Conservation (phyloP, 176 grass and related monocot genomes). For the bread wheat (Triticum aestivum) region IWGSC_CS_RefSeq_v2.1 NC_057803.1:28584554-28585053, state of each 20-base stretch:
- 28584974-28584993: not conserved
- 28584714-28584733: slow-evolving; percentile 17
- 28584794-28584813: too few relatives aligned
- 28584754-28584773: not conserved
- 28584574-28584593: too few relatives aligned
- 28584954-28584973: not conserved
- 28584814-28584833: too few relatives aligned
- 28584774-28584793: not conserved
- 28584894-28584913: slow-evolving; percentile 24
- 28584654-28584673: not conserved
- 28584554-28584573: too few relatives aligned
- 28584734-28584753: slow-evolving; percentile 15
- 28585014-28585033: not conserved
- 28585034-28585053: too few relatives aligned
- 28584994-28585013: not conserved
- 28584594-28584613: slow-evolving; percentile 8
- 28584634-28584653: not conserved
- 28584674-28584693: slow-evolving; percentile 22
- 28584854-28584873: slow-evolving; percentile 18
- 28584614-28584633: slow-evolving; percentile 26
- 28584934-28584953: not conserved
- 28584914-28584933: slow-evolving; percentile 28
- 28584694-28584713: slow-evolving; percentile 26
- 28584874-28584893: not conserved
- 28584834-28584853: not conserved